Base-by-base conservation (phyloP, 176 grass and related monocot genomes). In the Zoysia pacifica region DNA sequence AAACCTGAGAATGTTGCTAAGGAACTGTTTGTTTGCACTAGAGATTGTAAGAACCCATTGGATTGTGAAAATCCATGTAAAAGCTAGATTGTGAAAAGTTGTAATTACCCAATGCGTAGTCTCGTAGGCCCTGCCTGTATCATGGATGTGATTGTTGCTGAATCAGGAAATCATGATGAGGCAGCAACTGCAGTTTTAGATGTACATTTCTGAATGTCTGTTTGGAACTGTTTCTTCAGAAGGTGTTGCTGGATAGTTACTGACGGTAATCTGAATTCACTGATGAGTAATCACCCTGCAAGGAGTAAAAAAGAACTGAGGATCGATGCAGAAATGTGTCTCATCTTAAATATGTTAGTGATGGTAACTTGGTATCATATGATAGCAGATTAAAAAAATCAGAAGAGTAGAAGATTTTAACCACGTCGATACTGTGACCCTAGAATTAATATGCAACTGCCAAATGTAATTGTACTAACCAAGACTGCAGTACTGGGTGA, bases 181-280 rank as follows among this genome's bases (percentile, higher is more conserved):
- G 37, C 18, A 28, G 11, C 38, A 78, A 53, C 14, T 38, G 9
- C 1, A 4, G 13, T 43, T 40, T 70, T 60, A 35, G 35, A 28
- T 64, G 66, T 71, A 84, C 56, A 56, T 78, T 39, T 75, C 48
- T 36, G 59, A 62, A 62, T 62, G 19, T 35, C 20, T 62, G 18
- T 60, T 60, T 60, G 20, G 18, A 62, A 62, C 59, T 36, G 9
- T 60, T 60, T 62, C 59, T 62, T 62, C 20, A 36, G 1, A 36
- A 62, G 8, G 19, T 36, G 20, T 11, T 56, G n/a, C 46, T 43
- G 61, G 60, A 67, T 2, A n/a, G 39, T 71, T 19, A 59, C 12
- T 54, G 36, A 10, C 3, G 45, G 2, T 12, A 51, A 62, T 52
- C 44, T 36, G 6, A 69, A 40, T 51, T 62, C 52, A 18, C 6